Evolutionary conservation across 2,329 filamentous ascomycete species (phyloP), one percentile per base, ranked within the genome.

Genomic region (Coniella vitis): DNA sequence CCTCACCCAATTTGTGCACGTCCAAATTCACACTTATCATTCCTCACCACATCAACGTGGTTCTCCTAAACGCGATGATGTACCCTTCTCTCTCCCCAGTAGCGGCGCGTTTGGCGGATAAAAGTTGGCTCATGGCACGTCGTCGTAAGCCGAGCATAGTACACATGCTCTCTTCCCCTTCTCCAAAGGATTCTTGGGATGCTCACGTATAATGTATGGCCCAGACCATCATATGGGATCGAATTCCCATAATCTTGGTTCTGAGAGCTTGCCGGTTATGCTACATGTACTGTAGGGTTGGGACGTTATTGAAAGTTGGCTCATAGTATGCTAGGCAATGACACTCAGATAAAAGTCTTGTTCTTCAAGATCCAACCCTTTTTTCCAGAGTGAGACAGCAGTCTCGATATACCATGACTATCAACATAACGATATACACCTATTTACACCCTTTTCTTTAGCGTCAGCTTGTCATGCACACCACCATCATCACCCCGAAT

Each of bases 61-160:
- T 73, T 72, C 36, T n/a, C n/a, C 71, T 60, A 44, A 72, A 63
- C 17, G 70, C 70, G 31, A 75, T 67, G 54, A 68, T 64, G 54
- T 74, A 77, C 1, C 75, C 75, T 45, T 78, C 72, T 0, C 73
- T 74, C 54, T 78, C 74, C 1, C 48, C 60, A 0, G 62, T 66
- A 17, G 65, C 62, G 0, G 59, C 58, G n/a, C n/a, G n/a, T n/a
- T 29, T 64, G 62, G 0, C 75, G 74, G 12, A 78, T 70, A 49
- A 79, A 79, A 0, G 73, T 69, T 0, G 75, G 75, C 53, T 79
- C 75, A 57, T 78, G 75, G 52, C 76, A 72, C 0, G 72, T 72
- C 21, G 65, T 66, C 1, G 66, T 73, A 4, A 61, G 64, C 0
- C 72, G 71, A 0, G 70, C 64, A 48, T 68, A 74, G 55, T 66